Evolutionary conservation across 805 yeast species (phyloP).

Genomic region (Ogataea methylovora): DNA sequence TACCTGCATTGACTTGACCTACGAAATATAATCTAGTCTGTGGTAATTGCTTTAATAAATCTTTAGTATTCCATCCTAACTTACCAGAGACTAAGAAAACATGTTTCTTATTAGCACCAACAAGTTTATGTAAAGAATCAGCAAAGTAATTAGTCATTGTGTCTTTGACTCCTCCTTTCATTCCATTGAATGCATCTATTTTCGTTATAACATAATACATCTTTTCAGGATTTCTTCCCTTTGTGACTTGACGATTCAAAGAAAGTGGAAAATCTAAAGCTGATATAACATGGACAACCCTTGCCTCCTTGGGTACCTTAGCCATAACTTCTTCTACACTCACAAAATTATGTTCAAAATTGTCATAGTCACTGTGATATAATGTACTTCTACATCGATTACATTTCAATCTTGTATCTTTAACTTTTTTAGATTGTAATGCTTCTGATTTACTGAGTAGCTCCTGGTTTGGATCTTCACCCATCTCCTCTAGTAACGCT

Average conservation of each 20-base stretch:
- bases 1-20: constrained; percentile 67
- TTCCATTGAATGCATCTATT: constrained; percentile 26
- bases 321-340: constrained; percentile 24
- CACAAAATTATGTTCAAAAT: constrained; percentile 25
- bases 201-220: constrained; percentile 36
- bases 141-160: constrained; percentile 23
- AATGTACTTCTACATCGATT: constrained; percentile 49
- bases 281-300: constrained; percentile 54
- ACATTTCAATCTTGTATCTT: constrained; percentile 30
- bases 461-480: neutral
- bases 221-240: constrained; percentile 26
- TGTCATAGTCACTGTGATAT: constrained; percentile 32
- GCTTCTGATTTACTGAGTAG: neutral
- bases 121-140: constrained; percentile 21
- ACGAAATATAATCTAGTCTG: constrained; percentile 38
- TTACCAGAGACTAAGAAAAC: constrained; percentile 46
- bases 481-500: neutral
- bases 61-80: constrained; percentile 42
- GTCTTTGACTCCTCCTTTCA: constrained; percentile 13
- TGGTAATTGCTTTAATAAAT: constrained; percentile 30
- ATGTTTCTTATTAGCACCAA: constrained; percentile 22
- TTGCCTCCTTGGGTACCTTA: constrained; percentile 35
- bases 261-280: constrained; percentile 70
- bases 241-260: constrained; percentile 29
- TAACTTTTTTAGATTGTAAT: neutral